Percentiles rank a stretch among this genome's conserved stretches.
Conservation (phyloP, 83 land plant genomes). For the Picea abies region DNA sequence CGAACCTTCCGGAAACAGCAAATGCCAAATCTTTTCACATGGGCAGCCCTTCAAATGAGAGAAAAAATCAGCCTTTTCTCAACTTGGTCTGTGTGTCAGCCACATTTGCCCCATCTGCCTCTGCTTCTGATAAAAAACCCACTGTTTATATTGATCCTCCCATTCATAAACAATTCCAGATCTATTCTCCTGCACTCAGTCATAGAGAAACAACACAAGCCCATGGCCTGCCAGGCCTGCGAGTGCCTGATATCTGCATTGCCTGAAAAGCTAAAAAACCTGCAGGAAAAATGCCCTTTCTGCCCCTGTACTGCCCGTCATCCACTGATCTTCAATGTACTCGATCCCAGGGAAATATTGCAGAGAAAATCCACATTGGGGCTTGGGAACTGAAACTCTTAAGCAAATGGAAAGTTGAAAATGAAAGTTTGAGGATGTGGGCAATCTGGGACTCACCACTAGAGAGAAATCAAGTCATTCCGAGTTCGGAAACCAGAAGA, state of each 20-base stretch:
- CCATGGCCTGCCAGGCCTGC: slow-evolving; percentile 17
- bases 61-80: not conserved
- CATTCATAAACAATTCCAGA: slow-evolving; percentile 7
- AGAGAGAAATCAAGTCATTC: not conserved
- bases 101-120: slow-evolving; percentile 15
- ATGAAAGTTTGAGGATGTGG: not conserved
- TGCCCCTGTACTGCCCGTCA: not conserved
- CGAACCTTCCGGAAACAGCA: not conserved
- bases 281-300: not conserved
- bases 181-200: not conserved
- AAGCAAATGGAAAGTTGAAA: not conserved
- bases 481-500: not conserved
- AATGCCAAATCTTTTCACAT: not conserved
- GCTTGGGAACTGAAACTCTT: not conserved
- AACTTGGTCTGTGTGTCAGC: not conserved
- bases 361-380: not conserved
- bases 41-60: not conserved
- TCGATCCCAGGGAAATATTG: not conserved
- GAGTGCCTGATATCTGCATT: slow-evolving; percentile 3
- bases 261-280: not conserved
- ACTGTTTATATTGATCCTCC: not conserved
- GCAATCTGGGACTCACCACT: not conserved
- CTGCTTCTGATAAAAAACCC: slow-evolving; percentile 16
- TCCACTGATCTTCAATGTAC: not conserved
- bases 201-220: slow-evolving; percentile 14